Evolutionary conservation across 306 rosid species (phyloP).

Genomic region (Cicer yamashitae): DNA sequence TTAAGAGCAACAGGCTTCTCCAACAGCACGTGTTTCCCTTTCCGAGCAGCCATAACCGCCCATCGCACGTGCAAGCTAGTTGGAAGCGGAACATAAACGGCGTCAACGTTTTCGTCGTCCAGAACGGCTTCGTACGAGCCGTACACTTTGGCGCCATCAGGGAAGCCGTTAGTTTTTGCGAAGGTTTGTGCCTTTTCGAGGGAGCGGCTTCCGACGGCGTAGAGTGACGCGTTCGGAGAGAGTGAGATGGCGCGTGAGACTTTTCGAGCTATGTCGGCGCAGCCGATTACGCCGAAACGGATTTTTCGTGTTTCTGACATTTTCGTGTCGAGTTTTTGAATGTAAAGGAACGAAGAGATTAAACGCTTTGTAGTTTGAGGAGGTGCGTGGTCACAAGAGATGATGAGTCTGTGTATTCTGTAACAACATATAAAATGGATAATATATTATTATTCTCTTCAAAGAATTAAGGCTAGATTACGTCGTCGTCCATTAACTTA

Average conservation of each 20-base stretch:
- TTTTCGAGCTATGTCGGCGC: constrained; percentile 85
- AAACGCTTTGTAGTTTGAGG: no score
- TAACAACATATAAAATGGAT: no score
- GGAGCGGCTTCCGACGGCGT: constrained; percentile 83
- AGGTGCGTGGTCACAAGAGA: no score
- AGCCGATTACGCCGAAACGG: constrained; percentile 82
- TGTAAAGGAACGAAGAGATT: not conserved
- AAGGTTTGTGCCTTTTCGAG: constrained; percentile 69
- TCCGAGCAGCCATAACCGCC: constrained; percentile 79
- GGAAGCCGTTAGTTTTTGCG: constrained; percentile 70
- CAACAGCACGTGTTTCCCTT: constrained; percentile 79
- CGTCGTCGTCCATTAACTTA: no score
- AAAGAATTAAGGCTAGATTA: no score
- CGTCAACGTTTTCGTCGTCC: constrained; percentile 77
- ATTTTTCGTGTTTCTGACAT: constrained; percentile 46
- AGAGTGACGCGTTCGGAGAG: constrained; percentile 65
- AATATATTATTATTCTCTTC: no score
- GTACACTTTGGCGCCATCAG: constrained; percentile 60
- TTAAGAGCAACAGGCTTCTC: constrained; percentile 92
- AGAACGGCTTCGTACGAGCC: constrained; percentile 83
- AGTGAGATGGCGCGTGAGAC: constrained; percentile 69
- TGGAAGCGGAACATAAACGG: constrained; percentile 84
- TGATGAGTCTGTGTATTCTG: no score
- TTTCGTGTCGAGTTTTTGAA: not conserved
- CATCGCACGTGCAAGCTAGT: constrained; percentile 78